These are phyloP conservation scores for Clavispora carvajalis DNA, from an alignment of 805 yeast species.

Conservation along the genomic window DNA sequence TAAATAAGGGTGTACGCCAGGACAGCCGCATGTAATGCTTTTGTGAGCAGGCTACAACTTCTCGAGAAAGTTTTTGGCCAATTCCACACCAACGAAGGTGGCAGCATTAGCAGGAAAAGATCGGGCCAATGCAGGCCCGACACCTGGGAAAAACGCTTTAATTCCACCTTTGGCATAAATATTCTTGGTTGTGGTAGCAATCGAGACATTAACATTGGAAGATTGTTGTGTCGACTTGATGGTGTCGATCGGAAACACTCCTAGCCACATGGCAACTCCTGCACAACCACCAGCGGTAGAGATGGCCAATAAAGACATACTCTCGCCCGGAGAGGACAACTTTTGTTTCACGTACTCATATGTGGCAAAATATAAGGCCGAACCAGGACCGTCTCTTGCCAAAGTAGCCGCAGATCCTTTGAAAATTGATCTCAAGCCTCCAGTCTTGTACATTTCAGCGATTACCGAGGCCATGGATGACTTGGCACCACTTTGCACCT, in stretches of 20 bases:
- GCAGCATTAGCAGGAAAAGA: constrained; percentile 99
- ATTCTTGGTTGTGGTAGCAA: constrained; percentile 58
- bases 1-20: background rate
- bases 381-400: constrained; percentile 97
- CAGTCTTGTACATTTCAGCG: constrained; percentile 62
- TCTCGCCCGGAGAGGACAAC: constrained; percentile 51
- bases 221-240: constrained; percentile 81
- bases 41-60: constrained; percentile 14
- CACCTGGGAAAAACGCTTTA: constrained; percentile 94
- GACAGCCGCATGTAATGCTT: background rate
- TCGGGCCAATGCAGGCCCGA: constrained; percentile 91
- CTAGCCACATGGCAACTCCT: constrained; percentile 96
- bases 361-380: constrained; percentile 92
- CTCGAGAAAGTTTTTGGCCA: constrained; percentile 49
- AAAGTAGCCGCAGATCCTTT: constrained; percentile 90
- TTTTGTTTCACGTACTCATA: constrained; percentile 74
- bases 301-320: constrained; percentile 66
- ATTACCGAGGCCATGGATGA: constrained; percentile 57
- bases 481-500: constrained; percentile 50
- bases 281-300: constrained; percentile 92
- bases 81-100: constrained; percentile 90
- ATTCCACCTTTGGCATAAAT: constrained; percentile 76
- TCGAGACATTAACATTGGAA: constrained; percentile 47
- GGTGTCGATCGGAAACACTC: constrained; percentile 94
- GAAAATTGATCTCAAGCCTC: constrained; percentile 80